Conservation (phyloP, 768 basidiomycete genomes). For the Lyophyllum semitale region DNA sequence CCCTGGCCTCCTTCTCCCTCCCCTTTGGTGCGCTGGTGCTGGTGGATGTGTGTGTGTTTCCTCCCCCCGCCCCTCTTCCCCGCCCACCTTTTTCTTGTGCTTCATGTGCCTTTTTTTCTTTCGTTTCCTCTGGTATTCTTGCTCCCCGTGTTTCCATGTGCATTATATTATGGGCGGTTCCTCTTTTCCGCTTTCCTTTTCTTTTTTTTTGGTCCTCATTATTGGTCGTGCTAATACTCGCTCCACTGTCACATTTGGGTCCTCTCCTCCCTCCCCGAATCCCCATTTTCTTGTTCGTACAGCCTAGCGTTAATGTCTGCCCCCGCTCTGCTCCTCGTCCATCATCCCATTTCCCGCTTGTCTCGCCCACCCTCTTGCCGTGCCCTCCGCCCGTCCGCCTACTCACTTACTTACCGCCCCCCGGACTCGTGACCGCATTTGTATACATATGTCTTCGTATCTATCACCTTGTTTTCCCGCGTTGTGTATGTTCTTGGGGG, state of each 20-base stretch:
- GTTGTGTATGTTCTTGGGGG: too few species aligned
- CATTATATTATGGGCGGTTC: too few species aligned
- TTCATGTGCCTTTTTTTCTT: not conserved
- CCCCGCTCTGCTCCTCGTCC: not conserved
- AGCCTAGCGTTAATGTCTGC: not conserved
- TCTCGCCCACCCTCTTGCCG: not conserved
- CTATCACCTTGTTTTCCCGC: too few species aligned
- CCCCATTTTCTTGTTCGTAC: not conserved
- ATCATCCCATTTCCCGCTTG: not conserved
- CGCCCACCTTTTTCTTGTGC: not conserved
- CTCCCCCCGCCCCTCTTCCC: not conserved
- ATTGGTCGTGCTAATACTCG: conserved; percentile 7
- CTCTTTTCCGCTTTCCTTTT: too few species aligned
- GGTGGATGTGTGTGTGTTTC: conserved; percentile 6
- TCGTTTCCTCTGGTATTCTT: not conserved
- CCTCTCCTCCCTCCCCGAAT: not conserved
- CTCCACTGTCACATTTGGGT: not conserved
- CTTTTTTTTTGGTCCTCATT: not conserved
- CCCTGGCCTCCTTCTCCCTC: too few species aligned
- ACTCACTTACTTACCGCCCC: too few species aligned
- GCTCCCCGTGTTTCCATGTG: not conserved
- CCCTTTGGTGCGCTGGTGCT: not conserved
- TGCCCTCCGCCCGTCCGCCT: not conserved
- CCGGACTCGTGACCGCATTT: too few species aligned
- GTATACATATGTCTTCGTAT: too few species aligned